Evolutionary conservation across 2,329 filamentous ascomycete species (phyloP).

Genomic region (Colletotrichum cordylinicola): DNA sequence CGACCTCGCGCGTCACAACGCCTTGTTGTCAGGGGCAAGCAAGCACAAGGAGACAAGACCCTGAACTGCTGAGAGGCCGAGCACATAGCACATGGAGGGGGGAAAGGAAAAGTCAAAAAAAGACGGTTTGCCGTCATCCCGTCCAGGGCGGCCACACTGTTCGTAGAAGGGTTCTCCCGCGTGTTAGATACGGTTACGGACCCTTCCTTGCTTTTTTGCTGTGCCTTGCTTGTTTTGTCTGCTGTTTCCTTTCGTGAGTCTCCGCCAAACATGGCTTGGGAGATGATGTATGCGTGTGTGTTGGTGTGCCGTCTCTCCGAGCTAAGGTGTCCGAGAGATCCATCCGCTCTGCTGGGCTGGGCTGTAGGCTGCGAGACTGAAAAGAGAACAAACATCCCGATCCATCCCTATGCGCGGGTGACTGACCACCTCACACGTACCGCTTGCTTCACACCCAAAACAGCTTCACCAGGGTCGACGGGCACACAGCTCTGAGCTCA

Average conservation of each 20-base stretch:
- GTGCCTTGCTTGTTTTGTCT: slow-evolving; percentile 2
- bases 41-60: background rate
- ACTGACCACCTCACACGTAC: background rate
- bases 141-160: background rate
- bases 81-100: background rate
- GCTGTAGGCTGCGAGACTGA: background rate
- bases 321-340: slow-evolving; percentile 1
- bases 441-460: background rate
- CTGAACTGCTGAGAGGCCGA: slow-evolving; percentile 2
- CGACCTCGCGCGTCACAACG: slow-evolving; percentile 3
- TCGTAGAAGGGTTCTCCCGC: background rate
- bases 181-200: background rate
- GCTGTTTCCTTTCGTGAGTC: background rate
- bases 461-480: background rate
- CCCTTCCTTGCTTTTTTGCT: background rate
- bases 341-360: background rate
- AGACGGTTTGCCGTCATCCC: background rate
- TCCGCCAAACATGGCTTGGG: slow-evolving; percentile 3
- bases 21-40: background rate
- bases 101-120: background rate
- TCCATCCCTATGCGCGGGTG: background rate
- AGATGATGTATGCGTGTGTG: background rate
- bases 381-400: background rate
- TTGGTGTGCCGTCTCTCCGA: slow-evolving; percentile 16
- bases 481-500: background rate